Evolutionary conservation across 345 rosid species (phyloP).

Genomic region (Gossypium bickii): DNA sequence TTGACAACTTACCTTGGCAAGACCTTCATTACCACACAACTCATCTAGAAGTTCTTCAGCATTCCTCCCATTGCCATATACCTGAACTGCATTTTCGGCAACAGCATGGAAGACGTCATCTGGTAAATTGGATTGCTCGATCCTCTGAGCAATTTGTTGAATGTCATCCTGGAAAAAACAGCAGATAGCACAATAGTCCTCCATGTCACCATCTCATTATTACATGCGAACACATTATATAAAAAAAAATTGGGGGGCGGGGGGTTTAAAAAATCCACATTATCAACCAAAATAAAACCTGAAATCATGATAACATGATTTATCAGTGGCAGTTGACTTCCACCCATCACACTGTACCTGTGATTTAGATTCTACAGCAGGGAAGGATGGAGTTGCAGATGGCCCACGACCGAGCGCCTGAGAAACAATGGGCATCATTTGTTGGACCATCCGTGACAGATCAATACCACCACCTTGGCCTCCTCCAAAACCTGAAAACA

Average conservation of each 20-base stretch:
- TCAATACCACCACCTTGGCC: slow-evolving; percentile 63
- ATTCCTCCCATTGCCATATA: slow-evolving; percentile 26
- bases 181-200: not conserved
- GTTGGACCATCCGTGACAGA: slow-evolving; percentile 79
- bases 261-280: not conserved
- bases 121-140: slow-evolving; percentile 49
- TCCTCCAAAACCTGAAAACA: slow-evolving; percentile 61
- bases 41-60: slow-evolving; percentile 44
- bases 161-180: slow-evolving; percentile 38
- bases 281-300: slow-evolving; percentile 32
- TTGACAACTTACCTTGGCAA: slow-evolving; percentile 46
- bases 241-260: not conserved
- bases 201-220: not conserved
- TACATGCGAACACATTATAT: not conserved
- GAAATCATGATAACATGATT: slow-evolving; percentile 32
- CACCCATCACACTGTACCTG: slow-evolving; percentile 26
- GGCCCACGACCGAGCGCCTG: slow-evolving; percentile 60
- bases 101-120: slow-evolving; percentile 55
- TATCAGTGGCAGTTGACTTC: slow-evolving; percentile 20
- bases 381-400: slow-evolving; percentile 24
- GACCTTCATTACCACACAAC: slow-evolving; percentile 51
- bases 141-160: slow-evolving; percentile 45
- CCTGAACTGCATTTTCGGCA: slow-evolving; percentile 47
- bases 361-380: slow-evolving; percentile 26
- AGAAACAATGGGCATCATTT: slow-evolving; percentile 94